Percentiles rank a stretch among this genome's conserved stretches.
Evolutionary conservation across 805 yeast species (phyloP).

Genomic region (Limtongozyma cylindracea): DNA sequence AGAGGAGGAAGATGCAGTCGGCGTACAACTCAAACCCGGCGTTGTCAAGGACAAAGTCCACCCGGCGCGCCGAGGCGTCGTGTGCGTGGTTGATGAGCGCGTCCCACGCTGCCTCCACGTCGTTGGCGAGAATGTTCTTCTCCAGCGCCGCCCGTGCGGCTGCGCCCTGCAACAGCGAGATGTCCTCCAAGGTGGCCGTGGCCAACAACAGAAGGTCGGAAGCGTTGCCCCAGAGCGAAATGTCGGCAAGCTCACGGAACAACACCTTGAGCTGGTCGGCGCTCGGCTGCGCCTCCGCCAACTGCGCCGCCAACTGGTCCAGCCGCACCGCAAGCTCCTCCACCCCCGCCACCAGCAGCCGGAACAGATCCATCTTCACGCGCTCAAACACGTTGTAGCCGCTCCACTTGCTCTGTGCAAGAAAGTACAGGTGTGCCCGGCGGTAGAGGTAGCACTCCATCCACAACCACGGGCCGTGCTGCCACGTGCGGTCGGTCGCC

Average conservation of each 20-base stretch:
- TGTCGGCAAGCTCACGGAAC: conserved; percentile 65
- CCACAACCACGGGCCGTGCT: conserved; percentile 73
- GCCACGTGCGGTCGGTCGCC: conserved; percentile 28
- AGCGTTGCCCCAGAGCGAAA: conserved; percentile 96
- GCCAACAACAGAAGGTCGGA: conserved; percentile 81
- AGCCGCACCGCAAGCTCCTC: conserved; percentile 49
- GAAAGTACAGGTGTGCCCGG: conserved; percentile 23
- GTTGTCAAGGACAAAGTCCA: conserved; percentile 77
- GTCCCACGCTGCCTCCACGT: conserved; percentile 43
- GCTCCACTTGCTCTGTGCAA: conserved; percentile 2
- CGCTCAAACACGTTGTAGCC: conserved; percentile 47
- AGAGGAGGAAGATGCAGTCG: conserved; percentile 31
- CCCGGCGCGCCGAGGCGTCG: conserved; percentile 13
- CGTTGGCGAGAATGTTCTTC: conserved; percentile 55
- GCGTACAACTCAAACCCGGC: conserved; percentile 89
- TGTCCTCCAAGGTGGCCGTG: conserved; percentile 62
- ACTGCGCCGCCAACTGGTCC: conserved; percentile 11
- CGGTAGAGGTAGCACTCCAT: conserved; percentile 75
- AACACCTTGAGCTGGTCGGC: conserved; percentile 21
- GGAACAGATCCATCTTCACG: conserved; percentile 52
- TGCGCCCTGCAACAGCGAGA: conserved; percentile 77
- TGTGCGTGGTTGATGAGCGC: too few species aligned
- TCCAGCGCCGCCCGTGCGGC: conserved; percentile 67
- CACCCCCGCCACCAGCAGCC: conserved; percentile 53
- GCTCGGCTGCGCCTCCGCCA: conserved; percentile 5